phyloP scores from a whole-genome alignment of 225 moss, liverwort and hornwort species.

The Asterella californica region DNA sequence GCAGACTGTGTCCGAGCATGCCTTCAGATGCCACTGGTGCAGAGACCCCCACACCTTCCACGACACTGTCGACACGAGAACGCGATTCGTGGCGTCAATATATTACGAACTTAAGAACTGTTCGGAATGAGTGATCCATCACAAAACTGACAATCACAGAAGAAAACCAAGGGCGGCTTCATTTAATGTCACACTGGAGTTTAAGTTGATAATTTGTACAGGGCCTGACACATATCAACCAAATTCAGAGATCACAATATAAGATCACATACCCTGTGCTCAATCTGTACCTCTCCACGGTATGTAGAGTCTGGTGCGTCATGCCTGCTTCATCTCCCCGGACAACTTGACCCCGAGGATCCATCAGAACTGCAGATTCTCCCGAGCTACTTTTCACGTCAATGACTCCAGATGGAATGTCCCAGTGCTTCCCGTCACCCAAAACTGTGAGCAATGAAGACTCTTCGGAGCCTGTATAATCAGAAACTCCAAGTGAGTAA shows the following conservation, averaged over 20 bases:
- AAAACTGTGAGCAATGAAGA: constrained; percentile 21
- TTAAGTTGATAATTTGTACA: too few species aligned
- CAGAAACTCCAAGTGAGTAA: neutral
- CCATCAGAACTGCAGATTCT: constrained; percentile 36
- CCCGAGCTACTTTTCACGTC: constrained; percentile 33
- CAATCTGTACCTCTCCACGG: constrained; percentile 38
- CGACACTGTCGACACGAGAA: constrained; percentile 19
- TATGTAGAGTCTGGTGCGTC: constrained; percentile 36
- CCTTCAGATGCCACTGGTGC: constrained; percentile 27
- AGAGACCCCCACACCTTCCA: constrained; percentile 25
- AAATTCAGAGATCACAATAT: neutral
- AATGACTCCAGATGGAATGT: constrained; percentile 32
- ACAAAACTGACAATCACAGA: too few species aligned
- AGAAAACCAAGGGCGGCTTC: too few species aligned
- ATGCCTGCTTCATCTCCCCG: constrained; percentile 36
- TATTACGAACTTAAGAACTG: neutral
- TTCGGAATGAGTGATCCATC: too few species aligned
- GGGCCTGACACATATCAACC: too few species aligned
- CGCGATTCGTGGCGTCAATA: neutral
- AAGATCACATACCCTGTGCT: constrained; percentile 24
- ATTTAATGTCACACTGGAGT: too few species aligned
- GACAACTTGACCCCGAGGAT: constrained; percentile 31
- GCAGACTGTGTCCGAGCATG: constrained; percentile 32
- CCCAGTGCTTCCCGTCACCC: constrained; percentile 35
- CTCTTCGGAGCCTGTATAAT: constrained; percentile 20